Evolutionary conservation across 257 asterid genomes (phyloP).

Genomic region (Parsonsia alboflavescens): DNA sequence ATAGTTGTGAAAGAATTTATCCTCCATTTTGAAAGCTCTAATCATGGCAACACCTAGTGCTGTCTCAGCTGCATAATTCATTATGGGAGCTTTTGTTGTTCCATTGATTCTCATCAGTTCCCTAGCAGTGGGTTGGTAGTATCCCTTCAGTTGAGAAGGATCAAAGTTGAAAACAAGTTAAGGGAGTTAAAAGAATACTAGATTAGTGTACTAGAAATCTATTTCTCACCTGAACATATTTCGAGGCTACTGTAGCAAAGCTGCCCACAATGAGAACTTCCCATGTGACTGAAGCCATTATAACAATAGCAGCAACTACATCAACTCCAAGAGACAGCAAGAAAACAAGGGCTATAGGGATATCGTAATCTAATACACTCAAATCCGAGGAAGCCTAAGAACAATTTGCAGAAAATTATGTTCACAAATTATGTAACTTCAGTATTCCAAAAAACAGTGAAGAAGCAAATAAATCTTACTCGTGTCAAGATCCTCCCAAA

Average conservation of each 20-base stretch:
- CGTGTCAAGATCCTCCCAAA: slow-evolving; percentile 70
- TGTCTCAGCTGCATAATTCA: slow-evolving; percentile 75
- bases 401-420: not conserved
- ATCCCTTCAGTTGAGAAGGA: slow-evolving; percentile 36
- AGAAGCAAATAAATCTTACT: slow-evolving; percentile 29
- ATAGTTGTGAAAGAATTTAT: slow-evolving; percentile 53
- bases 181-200: not conserved
- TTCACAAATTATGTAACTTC: not conserved
- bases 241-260: slow-evolving; percentile 46
- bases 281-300: slow-evolving; percentile 75
- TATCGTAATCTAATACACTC: slow-evolving; percentile 60
- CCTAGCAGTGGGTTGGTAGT: slow-evolving; percentile 67
- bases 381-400: slow-evolving; percentile 76
- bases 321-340: slow-evolving; percentile 39
- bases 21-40: slow-evolving; percentile 51
- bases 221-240: slow-evolving; percentile 56
- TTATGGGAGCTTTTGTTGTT: slow-evolving; percentile 74
- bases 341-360: slow-evolving; percentile 43
- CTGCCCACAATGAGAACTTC: slow-evolving; percentile 72
- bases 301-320: slow-evolving; percentile 40
- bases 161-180: not conserved
- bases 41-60: slow-evolving; percentile 67
- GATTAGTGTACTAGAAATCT: not conserved
- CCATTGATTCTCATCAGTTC: slow-evolving; percentile 84
- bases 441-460: not conserved